Percentiles rank a stretch among this genome's conserved stretches.
Conservation (phyloP, 805 yeast genomes). For the Wickerhamiella brachini region DNA sequence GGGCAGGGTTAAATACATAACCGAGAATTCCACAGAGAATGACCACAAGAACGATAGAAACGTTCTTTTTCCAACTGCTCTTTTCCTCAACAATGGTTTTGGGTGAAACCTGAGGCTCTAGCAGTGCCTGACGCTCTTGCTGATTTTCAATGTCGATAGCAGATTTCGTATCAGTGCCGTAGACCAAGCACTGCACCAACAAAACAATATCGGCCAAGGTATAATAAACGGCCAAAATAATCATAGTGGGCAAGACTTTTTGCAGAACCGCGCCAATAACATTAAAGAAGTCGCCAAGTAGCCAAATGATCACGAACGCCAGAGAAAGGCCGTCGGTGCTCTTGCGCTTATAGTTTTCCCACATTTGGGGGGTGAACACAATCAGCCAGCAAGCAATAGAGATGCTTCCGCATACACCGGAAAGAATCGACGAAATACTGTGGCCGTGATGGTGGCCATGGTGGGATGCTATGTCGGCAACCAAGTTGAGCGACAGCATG, state of each 20-base stretch:
- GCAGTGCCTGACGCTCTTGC: constrained; percentile 9
- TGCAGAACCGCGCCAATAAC: constrained; percentile 84
- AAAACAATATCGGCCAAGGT: constrained; percentile 81
- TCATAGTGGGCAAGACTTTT: constrained; percentile 89
- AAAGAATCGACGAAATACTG: constrained; percentile 7
- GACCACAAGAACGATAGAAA: constrained; percentile 50
- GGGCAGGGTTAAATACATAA: constrained; percentile 58
- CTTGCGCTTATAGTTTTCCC: constrained; percentile 60
- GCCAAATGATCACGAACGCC: constrained; percentile 78
- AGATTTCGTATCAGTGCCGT: constrained; percentile 44
- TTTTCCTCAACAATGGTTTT: not conserved
- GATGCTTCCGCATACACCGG: constrained; percentile 40
- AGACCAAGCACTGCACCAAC: constrained; percentile 68
- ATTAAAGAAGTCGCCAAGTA: constrained; percentile 87
- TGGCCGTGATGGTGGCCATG: not conserved
- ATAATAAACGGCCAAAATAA: constrained; percentile 79
- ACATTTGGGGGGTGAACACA: constrained; percentile 93
- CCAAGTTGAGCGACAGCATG: not conserved
- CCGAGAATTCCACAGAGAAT: constrained; percentile 73
- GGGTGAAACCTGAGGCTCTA: not conserved
- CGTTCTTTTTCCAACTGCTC: constrained; percentile 14
- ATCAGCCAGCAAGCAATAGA: constrained; percentile 97
- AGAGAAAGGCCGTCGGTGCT: constrained; percentile 84
- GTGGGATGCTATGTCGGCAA: not conserved
- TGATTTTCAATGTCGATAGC: constrained; percentile 21